Evolutionary conservation across 805 yeast species (phyloP).

Genomic region (Nakazawaea pomicola): DNA sequence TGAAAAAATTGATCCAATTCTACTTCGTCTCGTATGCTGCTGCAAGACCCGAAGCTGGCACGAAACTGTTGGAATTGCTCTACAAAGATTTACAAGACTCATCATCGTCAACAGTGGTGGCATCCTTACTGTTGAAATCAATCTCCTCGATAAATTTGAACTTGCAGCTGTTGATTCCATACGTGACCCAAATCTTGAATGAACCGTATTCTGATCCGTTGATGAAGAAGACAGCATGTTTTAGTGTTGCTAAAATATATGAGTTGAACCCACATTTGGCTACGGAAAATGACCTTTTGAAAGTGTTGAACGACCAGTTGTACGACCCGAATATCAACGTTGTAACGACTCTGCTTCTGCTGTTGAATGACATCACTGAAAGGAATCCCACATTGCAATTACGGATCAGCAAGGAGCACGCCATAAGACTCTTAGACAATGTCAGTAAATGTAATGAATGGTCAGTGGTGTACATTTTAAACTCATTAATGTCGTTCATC

Average conservation of each 20-base stretch:
- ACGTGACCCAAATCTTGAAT: slow-evolving; percentile 28
- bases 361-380: slow-evolving; percentile 62
- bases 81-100: slow-evolving; percentile 38
- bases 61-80: slow-evolving; percentile 51
- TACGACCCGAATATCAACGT: slow-evolving; percentile 56
- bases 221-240: slow-evolving; percentile 67
- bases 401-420: slow-evolving; percentile 46
- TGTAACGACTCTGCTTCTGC: slow-evolving; percentile 67
- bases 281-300: slow-evolving; percentile 37
- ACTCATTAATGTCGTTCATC: slow-evolving; percentile 59
- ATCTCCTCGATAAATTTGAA: slow-evolving; percentile 53
- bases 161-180: slow-evolving; percentile 23
- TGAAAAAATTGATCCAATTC: slow-evolving; percentile 66
- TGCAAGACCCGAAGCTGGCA: slow-evolving; percentile 50
- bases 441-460: slow-evolving; percentile 55
- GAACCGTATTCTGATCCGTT: slow-evolving; percentile 43
- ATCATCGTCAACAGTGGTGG: slow-evolving; percentile 38
- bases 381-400: slow-evolving; percentile 43
- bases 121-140: slow-evolving; percentile 62
- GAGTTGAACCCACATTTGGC: slow-evolving; percentile 47
- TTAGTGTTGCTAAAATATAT: slow-evolving; percentile 62
- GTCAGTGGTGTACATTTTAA: slow-evolving; percentile 66
- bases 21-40: slow-evolving; percentile 59
- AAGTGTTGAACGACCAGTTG: slow-evolving; percentile 44
- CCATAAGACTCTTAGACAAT: slow-evolving; percentile 34